Evolutionary conservation across 768 basidiomycete genomes (phyloP).

Genomic region (Pisolithus marmoratus): DNA sequence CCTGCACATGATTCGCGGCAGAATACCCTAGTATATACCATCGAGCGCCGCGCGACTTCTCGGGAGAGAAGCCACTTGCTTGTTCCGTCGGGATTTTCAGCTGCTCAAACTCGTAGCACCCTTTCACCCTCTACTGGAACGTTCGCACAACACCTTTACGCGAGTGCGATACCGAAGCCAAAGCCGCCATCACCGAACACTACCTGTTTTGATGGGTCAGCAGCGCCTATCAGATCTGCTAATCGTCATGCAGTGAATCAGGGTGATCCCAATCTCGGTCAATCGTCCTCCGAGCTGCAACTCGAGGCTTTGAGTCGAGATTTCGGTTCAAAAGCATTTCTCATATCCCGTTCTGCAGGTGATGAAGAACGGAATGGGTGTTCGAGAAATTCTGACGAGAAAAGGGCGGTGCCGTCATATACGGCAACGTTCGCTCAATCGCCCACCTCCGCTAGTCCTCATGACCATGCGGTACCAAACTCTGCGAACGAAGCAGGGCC

Average conservation of each 20-base stretch:
- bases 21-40: neutral
- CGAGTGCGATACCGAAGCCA: neutral
- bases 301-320: neutral
- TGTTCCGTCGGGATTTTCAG: neutral
- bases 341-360: neutral
- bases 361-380: neutral
- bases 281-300: neutral
- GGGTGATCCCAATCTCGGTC: neutral
- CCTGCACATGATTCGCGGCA: neutral
- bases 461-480: too few relatives aligned
- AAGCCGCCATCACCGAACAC: neutral
- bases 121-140: neutral
- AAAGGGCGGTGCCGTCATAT: neutral
- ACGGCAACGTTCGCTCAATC: too few relatives aligned
- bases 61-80: neutral
- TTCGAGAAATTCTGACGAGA: neutral
- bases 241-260: too few relatives aligned
- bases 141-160: constrained; percentile 1
- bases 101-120: neutral
- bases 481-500: too few relatives aligned
- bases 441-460: too few relatives aligned
- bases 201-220: neutral
- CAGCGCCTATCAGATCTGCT: neutral
- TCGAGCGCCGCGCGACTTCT: neutral
- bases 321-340: neutral